phyloP scores from a whole-genome alignment of 2,329 filamentous ascomycete species.

The Colletotrichum endophyticum region DNA sequence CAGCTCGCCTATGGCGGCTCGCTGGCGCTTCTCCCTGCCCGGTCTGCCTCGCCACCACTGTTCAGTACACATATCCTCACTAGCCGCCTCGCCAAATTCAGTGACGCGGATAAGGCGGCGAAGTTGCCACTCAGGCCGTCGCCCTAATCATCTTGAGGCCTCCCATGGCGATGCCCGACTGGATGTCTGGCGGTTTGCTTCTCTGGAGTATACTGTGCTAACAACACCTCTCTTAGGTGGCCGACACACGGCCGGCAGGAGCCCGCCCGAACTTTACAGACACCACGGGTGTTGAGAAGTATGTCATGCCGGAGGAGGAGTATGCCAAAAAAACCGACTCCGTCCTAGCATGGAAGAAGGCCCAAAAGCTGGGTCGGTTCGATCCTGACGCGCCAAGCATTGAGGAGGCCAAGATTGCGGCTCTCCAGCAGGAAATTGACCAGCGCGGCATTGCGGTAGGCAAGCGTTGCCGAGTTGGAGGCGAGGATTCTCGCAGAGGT shows the following conservation, averaged over 20 bases:
- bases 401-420: constrained; percentile 73
- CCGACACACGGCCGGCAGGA: constrained; percentile 77
- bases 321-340: constrained; percentile 88
- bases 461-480: constrained; percentile 68
- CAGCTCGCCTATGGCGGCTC: background rate
- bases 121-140: background rate
- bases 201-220: background rate
- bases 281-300: constrained; percentile 83
- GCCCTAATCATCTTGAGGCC: background rate
- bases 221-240: constrained; percentile 59
- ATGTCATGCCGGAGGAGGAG: constrained; percentile 82
- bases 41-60: background rate
- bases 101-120: background rate
- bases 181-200: background rate
- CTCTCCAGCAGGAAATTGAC: constrained; percentile 72
- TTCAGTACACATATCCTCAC: background rate
- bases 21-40: background rate
- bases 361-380: constrained; percentile 95
- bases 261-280: constrained; percentile 83
- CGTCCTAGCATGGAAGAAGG: constrained; percentile 93
- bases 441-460: constrained; percentile 70
- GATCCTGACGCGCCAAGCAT: constrained; percentile 81
- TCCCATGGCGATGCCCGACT: background rate
- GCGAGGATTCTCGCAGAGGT: constrained; percentile 73
- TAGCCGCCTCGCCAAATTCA: background rate